Evolutionary conservation across 2,329 filamentous ascomycete genomes (phyloP).

Genomic region (Sordariomycetes sp.): DNA sequence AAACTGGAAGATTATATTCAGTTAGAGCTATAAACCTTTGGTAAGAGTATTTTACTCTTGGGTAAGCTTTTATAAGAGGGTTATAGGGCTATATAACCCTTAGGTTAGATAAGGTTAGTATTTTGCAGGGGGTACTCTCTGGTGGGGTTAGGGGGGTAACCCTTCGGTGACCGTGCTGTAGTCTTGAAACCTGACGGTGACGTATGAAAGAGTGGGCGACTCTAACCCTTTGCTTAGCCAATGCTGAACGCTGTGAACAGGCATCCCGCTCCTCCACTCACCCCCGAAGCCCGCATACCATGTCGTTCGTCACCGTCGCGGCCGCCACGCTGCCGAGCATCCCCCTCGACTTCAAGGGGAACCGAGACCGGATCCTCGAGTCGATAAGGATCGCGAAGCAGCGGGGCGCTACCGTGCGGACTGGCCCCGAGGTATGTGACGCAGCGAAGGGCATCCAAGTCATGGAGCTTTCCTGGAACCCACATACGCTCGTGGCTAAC

Average conservation of each 20-base stretch:
- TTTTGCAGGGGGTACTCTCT: too few relatives aligned
- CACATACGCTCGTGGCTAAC: background rate
- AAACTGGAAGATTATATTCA: too few relatives aligned
- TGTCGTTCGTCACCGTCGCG: constrained; percentile 22
- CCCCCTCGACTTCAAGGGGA: constrained; percentile 52
- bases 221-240: constrained; percentile 1
- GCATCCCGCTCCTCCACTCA: background rate
- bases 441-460: background rate
- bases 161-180: too few relatives aligned
- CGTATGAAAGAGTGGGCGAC: background rate
- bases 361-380: constrained; percentile 51
- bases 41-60: too few relatives aligned
- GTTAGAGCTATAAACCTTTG: too few relatives aligned
- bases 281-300: constrained; percentile 2
- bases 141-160: too few relatives aligned
- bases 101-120: too few relatives aligned
- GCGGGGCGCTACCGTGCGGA: constrained; percentile 49
- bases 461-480: background rate
- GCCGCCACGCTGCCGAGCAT: constrained; percentile 22
- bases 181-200: background rate
- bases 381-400: constrained; percentile 50
- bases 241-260: background rate
- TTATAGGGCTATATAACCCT: too few relatives aligned
- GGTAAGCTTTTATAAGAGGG: too few relatives aligned
- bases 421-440: constrained; percentile 34